Percentiles rank a stretch among this genome's conserved stretches.
Evolutionary conservation across 192 early-diverging fungal species (phyloP).

Genomic region (Bifiguratus adelaidae): DNA sequence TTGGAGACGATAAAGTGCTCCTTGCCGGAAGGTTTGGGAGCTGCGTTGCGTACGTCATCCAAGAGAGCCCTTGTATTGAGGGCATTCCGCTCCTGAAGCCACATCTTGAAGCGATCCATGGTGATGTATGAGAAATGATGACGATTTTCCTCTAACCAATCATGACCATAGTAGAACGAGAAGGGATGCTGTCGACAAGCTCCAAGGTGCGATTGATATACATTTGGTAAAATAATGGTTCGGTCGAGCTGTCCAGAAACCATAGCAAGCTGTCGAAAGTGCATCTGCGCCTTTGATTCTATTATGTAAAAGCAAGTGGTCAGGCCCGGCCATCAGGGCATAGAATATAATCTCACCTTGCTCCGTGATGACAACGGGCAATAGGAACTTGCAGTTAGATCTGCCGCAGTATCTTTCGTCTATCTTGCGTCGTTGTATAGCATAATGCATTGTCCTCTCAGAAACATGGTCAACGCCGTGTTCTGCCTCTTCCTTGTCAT

Average conservation of each 20-base stretch:
- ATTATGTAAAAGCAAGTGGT: background rate
- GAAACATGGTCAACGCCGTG: too few relatives aligned
- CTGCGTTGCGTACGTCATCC: too few relatives aligned
- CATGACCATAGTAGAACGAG: constrained; percentile 19
- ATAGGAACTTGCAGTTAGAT: constrained; percentile 15
- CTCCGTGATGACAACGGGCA: constrained; percentile 22
- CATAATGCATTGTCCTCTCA: too few relatives aligned
- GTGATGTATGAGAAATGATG: constrained; percentile 18
- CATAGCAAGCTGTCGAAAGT: constrained; percentile 22
- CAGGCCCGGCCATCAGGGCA: background rate
- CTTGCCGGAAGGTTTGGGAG: constrained; percentile 6
- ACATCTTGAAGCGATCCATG: constrained; percentile 11
- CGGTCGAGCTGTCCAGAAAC: constrained; percentile 14
- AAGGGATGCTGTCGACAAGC: constrained; percentile 17
- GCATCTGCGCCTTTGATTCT: constrained; percentile 33
- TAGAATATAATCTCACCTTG: constrained; percentile 13
- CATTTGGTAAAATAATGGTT: constrained; percentile 30
- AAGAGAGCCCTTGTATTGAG: too few relatives aligned
- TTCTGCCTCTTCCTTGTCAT: too few relatives aligned
- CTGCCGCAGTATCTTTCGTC: constrained; percentile 14
- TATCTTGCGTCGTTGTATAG: too few relatives aligned
- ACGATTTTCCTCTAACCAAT: constrained; percentile 16
- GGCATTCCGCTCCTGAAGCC: constrained; percentile 9
- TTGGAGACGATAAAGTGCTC: constrained; percentile 13
- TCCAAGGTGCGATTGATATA: constrained; percentile 19